These are phyloP conservation scores for Dactylellina leptospora DNA, from an alignment of 2,329 filamentous ascomycete species.

Conservation along the genomic window DNA sequence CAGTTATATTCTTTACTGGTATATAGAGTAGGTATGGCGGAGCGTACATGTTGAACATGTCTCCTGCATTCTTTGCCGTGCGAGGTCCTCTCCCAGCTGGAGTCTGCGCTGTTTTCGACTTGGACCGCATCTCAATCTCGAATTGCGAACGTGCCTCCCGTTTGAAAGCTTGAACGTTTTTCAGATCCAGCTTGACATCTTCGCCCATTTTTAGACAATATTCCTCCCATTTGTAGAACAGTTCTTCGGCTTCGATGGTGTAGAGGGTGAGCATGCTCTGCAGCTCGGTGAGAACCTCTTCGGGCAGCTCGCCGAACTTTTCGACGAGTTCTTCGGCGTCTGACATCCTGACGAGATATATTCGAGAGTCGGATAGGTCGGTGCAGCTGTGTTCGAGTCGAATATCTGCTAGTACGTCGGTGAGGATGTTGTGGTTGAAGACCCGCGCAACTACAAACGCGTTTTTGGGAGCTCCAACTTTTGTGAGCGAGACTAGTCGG, in stretches of 20 bases:
- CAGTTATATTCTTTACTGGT: not conserved
- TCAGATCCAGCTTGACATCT: constrained; percentile 75
- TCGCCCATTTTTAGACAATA: constrained; percentile 92
- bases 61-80: constrained; percentile 66
- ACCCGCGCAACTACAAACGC: no score
- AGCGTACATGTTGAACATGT: constrained; percentile 83
- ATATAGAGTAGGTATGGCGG: not conserved
- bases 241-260: constrained; percentile 79
- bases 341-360: constrained; percentile 64
- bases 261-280: constrained; percentile 87
- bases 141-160: constrained; percentile 84
- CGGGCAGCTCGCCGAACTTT: constrained; percentile 70
- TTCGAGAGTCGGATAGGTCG: no score
- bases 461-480: no score
- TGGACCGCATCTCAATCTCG: constrained; percentile 77
- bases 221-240: constrained; percentile 99
- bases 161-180: constrained; percentile 80
- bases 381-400: no score
- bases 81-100: constrained; percentile 69
- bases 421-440: no score
- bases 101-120: constrained; percentile 66
- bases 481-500: no score
- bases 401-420: no score
- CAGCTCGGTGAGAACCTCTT: constrained; percentile 82
- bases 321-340: constrained; percentile 68